Percentiles rank a stretch among this genome's conserved stretches.
Conservation (phyloP, 1,284 basidiomycete genomes). For the Mycosarcoma maydis region DNA sequence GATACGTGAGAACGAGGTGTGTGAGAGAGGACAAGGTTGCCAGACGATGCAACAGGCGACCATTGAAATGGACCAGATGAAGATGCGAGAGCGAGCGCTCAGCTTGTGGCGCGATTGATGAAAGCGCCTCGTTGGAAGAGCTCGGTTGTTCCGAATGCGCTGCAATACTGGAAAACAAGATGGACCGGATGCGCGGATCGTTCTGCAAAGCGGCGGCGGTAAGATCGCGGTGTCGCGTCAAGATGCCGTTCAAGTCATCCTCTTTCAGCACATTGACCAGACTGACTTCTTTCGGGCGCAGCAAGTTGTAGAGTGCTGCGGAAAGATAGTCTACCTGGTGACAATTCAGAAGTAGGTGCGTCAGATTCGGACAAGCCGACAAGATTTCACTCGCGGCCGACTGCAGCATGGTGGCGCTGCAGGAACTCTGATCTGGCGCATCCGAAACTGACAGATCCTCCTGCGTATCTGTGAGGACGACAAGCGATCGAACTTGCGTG, state of each 20-base stretch:
- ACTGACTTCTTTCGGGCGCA: slow-evolving; percentile 19
- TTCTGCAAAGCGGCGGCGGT: slow-evolving; percentile 27
- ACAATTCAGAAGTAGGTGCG: slow-evolving; percentile 34
- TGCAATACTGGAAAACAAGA: slow-evolving; percentile 9
- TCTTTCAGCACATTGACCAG: slow-evolving; percentile 20
- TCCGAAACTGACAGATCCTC: not conserved
- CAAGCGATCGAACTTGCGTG: slow-evolving; percentile 14
- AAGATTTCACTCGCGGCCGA: slow-evolving; percentile 22
- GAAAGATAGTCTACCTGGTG: slow-evolving; percentile 8
- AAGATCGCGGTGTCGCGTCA: slow-evolving; percentile 34
- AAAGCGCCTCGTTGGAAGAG: not conserved
- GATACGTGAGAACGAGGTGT: slow-evolving; percentile 41
- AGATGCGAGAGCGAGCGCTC: slow-evolving; percentile 35
- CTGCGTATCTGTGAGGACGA: not conserved
- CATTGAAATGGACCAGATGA: slow-evolving; percentile 41
- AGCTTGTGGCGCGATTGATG: not conserved
- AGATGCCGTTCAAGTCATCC: slow-evolving; percentile 27
- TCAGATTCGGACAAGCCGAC: slow-evolving; percentile 22
- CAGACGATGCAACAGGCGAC: slow-evolving; percentile 37
- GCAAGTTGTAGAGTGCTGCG: slow-evolving; percentile 10
- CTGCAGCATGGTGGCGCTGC: not conserved
- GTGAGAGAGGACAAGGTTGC: slow-evolving; percentile 35
- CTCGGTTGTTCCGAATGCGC: not conserved
- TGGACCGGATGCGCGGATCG: slow-evolving; percentile 28
- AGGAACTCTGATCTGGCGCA: not conserved